Base-by-base conservation (phyloP, 108 stramenopile genomes). In the Discostella stelligeroides region DNA sequence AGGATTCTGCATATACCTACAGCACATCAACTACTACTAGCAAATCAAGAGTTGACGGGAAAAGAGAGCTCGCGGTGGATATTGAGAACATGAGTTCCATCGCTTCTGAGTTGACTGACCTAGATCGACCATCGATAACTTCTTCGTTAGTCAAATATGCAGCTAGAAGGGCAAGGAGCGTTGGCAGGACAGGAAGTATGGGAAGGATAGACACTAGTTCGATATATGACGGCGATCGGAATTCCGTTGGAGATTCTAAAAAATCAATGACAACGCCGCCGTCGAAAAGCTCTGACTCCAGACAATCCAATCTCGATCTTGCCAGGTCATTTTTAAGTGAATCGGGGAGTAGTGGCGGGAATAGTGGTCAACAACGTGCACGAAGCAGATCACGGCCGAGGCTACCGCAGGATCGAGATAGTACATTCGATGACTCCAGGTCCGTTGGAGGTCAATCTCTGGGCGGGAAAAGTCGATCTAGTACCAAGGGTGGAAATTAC, bases 71-170 rank as follows among this genome's bases (percentile, higher is more conserved):
- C 21, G 61, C 77, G 18, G 63, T 79, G 27, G 77, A 79, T 54
- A 43, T 79, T 59, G 77, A 79, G 10, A 67, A 72, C 50, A 79
- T 79, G 77, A 79, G 51, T 27, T 53, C 51, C 24, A 79, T 71
- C 27, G 65, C 77, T 9, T 72, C 70, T 17, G 77, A 72, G 15
- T 51, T 79, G 60, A 79, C 77, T 21, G 77, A 79, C 49, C 11
- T 75, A 15, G 73, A 75, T 45, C 45, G 60, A 60, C 58, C 64
- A 17, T 66, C 72, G 13, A 63, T 55, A 21, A 56, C 73, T 24
- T 66, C 73, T 38, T 68, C 66, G 23, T 55, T 55, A 28, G 29
- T 14, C 54, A 68, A 62, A 28, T 76, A 76, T 58, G 62, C 66
- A 40, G 51, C 64, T 13, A 42, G 66, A 29, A 70, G 77, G 27